Evolutionary conservation across 352 stramenopile species (phyloP).

Genomic region (Phytophthora sp.): DNA sequence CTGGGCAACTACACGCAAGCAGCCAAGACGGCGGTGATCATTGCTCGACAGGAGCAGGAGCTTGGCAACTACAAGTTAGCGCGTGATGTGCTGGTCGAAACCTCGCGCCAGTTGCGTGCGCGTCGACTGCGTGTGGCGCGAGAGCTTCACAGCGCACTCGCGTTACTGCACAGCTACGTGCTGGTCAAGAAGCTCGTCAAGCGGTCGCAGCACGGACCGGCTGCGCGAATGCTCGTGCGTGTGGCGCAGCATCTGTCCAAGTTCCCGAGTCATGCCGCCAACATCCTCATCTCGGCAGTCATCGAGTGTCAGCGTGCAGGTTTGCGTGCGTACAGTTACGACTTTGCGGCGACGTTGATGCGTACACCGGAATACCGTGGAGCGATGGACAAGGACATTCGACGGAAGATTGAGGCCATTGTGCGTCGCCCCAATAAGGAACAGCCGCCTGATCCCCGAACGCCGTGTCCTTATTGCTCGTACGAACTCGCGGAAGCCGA

Average conservation of each 20-base stretch:
- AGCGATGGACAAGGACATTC: slow-evolving; percentile 90
- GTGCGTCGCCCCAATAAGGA: slow-evolving; percentile 93
- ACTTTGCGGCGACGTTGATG: slow-evolving; percentile 93
- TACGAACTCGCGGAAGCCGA: slow-evolving; percentile 84
- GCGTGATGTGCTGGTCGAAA: slow-evolving; percentile 93
- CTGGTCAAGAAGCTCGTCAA: slow-evolving; percentile 94
- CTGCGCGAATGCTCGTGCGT: slow-evolving; percentile 90
- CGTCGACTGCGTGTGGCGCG: slow-evolving; percentile 90
- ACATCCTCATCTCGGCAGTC: slow-evolving; percentile 93
- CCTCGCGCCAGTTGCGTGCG: slow-evolving; percentile 83
- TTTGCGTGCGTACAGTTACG: slow-evolving; percentile 90
- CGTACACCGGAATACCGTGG: slow-evolving; percentile 85
- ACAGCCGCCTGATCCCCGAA: slow-evolving; percentile 64
- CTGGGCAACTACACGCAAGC: slow-evolving; percentile 94
- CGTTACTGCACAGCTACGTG: slow-evolving; percentile 94
- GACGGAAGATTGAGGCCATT: slow-evolving; percentile 95
- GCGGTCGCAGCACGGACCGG: slow-evolving; percentile 82
- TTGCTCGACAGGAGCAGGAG: slow-evolving; percentile 93
- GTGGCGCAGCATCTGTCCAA: slow-evolving; percentile 93
- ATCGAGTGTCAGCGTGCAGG: slow-evolving; percentile 94
- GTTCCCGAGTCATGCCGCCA: slow-evolving; percentile 91
- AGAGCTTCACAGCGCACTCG: slow-evolving; percentile 83
- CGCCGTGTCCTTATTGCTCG: slow-evolving; percentile 87
- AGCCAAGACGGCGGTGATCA: slow-evolving; percentile 94
- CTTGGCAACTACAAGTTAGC: slow-evolving; percentile 94